Evolutionary conservation across 257 asterid species (phyloP).

Genomic region (Solanum pinnatisectum): DNA sequence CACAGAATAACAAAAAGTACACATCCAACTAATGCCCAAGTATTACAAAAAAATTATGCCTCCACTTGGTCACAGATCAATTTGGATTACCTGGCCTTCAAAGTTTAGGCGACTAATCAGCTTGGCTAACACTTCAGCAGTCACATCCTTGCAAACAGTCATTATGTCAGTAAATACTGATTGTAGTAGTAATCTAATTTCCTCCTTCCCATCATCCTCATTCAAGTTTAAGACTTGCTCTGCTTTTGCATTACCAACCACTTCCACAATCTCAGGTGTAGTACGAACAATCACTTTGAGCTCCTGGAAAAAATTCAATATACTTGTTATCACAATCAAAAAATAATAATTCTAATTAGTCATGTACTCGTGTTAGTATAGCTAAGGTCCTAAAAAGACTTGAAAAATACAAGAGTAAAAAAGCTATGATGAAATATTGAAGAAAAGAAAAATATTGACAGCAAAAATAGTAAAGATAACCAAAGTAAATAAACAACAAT

Average conservation of each 20-base stretch:
- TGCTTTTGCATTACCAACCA: constrained; percentile 44
- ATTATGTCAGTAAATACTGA: constrained; percentile 62
- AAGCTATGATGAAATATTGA: background rate
- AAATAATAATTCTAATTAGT: background rate
- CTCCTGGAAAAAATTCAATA: constrained; percentile 40
- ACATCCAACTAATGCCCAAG: background rate
- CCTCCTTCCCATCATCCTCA: constrained; percentile 41
- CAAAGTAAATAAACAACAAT: background rate
- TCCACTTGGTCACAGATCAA: background rate
- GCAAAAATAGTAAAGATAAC: background rate
- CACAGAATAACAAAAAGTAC: background rate
- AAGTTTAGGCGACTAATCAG: constrained; percentile 51
- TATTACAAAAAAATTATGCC: background rate
- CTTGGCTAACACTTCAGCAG: constrained; percentile 41
- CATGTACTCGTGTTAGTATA: background rate
- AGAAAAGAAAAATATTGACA: background rate
- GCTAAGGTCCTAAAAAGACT: background rate
- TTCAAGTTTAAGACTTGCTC: constrained; percentile 29
- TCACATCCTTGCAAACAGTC: constrained; percentile 48
- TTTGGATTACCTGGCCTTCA: constrained; percentile 42
- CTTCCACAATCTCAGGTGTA: constrained; percentile 88
- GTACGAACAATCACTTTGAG: constrained; percentile 49
- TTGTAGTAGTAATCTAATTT: constrained; percentile 45
- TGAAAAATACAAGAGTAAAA: background rate
- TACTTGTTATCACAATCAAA: background rate